Conservation (phyloP, 495 filamentous ascomycete genomes). For the Glarea lozoyensis region DNA sequence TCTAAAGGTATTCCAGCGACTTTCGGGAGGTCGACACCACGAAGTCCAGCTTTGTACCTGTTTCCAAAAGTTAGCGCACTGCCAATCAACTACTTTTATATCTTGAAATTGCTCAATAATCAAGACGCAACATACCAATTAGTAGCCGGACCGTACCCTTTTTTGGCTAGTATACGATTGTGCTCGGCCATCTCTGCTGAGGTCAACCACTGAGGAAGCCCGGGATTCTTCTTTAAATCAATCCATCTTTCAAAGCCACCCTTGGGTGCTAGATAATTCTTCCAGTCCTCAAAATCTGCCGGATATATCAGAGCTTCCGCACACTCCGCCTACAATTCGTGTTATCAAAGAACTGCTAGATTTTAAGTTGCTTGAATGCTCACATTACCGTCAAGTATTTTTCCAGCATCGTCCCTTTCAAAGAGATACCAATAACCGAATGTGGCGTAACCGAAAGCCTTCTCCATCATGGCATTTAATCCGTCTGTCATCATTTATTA, state of each 20-base stretch:
- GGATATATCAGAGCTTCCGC: neutral
- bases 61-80: neutral
- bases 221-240: neutral
- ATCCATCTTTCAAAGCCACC: neutral
- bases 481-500: slow-evolving; percentile 7
- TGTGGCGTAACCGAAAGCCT: slow-evolving; percentile 16
- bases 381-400: neutral
- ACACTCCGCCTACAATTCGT: no score
- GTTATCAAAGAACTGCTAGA: neutral
- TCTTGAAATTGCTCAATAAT: no score
- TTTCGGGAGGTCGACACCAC: neutral
- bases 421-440: slow-evolving; percentile 21
- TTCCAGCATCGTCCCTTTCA: slow-evolving; percentile 14
- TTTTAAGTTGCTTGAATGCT: neutral
- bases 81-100: no score
- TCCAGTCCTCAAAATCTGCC: neutral
- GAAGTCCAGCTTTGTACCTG: neutral
- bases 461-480: neutral
- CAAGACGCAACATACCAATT: neutral
- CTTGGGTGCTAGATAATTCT: neutral
- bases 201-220: neutral
- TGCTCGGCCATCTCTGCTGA: neutral
- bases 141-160: neutral
- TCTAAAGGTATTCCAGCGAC: neutral
- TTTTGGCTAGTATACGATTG: neutral